phyloP scores from a whole-genome alignment of 176 grass and related monocot genomes.

The Carex littledalei region DNA sequence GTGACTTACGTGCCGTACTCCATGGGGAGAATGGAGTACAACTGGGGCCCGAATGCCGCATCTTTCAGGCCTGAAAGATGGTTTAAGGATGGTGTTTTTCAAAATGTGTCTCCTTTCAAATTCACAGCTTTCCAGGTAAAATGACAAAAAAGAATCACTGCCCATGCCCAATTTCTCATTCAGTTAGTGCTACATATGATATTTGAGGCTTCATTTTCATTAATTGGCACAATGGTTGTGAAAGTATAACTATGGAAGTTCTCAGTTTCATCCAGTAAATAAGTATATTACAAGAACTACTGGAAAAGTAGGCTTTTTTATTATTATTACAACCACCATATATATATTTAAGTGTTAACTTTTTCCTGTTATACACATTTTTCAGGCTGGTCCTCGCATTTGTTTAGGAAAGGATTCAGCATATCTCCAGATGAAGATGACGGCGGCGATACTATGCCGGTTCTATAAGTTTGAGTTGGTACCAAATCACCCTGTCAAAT shows the following conservation, averaged over 20 bases:
- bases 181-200: neutral
- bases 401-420: constrained; percentile 96
- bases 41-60: constrained; percentile 79
- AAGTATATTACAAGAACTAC: neutral
- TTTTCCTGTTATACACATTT: neutral
- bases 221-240: neutral
- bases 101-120: constrained; percentile 83
- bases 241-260: neutral
- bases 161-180: neutral
- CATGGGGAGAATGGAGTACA: constrained; percentile 97
- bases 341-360: neutral
- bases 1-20: constrained; percentile 90
- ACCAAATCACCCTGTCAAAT: constrained; percentile 61
- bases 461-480: constrained; percentile 73
- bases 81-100: constrained; percentile 65
- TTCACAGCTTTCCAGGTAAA: constrained; percentile 92
- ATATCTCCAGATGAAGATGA: constrained; percentile 97
- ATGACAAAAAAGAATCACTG: neutral
- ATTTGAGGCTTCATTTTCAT: neutral
- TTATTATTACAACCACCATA: neutral
- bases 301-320: neutral
- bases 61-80: constrained; percentile 72
- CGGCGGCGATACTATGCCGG: constrained; percentile 67
- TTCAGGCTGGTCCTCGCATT: constrained; percentile 70
- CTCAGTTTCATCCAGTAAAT: neutral